Evolutionary conservation across 768 basidiomycete genomes (phyloP).

Genomic region (Mycena sanguinolenta): DNA sequence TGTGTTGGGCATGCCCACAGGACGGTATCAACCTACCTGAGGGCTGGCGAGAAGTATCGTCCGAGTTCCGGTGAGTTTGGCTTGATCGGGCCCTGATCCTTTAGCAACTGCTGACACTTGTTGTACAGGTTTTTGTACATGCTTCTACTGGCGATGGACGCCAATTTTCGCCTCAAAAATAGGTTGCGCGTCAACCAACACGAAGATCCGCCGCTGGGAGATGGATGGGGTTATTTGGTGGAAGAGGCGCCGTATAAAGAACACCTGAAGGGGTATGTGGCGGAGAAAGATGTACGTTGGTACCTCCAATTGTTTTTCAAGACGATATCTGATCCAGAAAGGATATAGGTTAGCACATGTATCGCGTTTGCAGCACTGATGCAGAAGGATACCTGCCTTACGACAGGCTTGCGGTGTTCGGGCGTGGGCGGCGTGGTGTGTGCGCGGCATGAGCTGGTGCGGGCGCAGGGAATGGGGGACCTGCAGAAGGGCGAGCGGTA

Average conservation of each 20-base stretch:
- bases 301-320: no score
- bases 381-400: no score
- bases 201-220: not conserved
- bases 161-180: not conserved
- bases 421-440: no score
- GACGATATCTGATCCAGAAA: no score
- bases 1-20: constrained; percentile 36
- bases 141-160: not conserved
- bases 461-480: not conserved
- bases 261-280: not conserved
- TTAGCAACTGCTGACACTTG: not conserved
- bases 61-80: not conserved
- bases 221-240: not conserved
- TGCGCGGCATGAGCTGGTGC: no score
- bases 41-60: constrained; percentile 24
- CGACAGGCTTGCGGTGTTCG: no score
- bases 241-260: not conserved
- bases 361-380: no score
- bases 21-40: constrained; percentile 30
- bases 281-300: not conserved
- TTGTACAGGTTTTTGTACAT: not conserved
- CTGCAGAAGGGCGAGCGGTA: not conserved
- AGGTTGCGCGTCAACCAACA: not conserved
- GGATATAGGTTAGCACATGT: no score
- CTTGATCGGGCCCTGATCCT: no score